phyloP scores from a whole-genome alignment of 2,329 filamentous ascomycete genomes.

The Hypocrella siamensis region DNA sequence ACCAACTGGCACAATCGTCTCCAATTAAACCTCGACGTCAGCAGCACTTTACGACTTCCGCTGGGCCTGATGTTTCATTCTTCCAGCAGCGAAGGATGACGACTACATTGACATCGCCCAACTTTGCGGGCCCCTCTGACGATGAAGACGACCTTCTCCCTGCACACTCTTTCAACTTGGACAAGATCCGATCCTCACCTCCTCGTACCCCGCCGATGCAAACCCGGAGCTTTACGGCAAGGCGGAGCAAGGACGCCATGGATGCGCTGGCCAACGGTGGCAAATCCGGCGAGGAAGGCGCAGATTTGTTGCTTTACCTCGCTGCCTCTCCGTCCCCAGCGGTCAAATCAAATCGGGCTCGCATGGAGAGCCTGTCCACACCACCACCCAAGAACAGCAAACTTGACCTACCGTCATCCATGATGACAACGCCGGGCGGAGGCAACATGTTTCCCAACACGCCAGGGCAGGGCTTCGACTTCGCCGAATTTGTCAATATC shows the following conservation, averaged over 20 bases:
- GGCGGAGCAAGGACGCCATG: conserved; percentile 31
- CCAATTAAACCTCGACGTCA: conserved; percentile 66
- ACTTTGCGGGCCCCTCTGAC: conserved; percentile 50
- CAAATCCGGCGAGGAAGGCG: conserved; percentile 62
- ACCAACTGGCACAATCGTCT: conserved; percentile 71
- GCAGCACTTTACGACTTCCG: conserved; percentile 56
- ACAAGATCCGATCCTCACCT: conserved; percentile 59
- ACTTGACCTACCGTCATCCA: conserved; percentile 60
- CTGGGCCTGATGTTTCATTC: conserved; percentile 62
- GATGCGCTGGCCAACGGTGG: conserved; percentile 27
- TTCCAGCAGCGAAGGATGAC: conserved; percentile 56
- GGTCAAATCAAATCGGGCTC: conserved; percentile 29
- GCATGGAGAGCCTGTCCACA: conserved; percentile 59
- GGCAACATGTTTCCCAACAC: conserved; percentile 58
- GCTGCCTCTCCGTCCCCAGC: conserved; percentile 85
- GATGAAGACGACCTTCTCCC: conserved; percentile 76
- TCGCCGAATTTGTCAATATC: conserved; percentile 94
- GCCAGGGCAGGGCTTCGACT: conserved; percentile 74
- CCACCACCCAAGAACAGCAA: conserved; percentile 54
- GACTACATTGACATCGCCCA: conserved; percentile 43
- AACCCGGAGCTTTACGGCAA: conserved; percentile 29
- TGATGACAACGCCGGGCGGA: conserved; percentile 76
- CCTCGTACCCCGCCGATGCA: conserved; percentile 68
- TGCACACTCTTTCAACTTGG: conserved; percentile 53
- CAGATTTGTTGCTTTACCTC: conserved; percentile 67